Evolutionary conservation across 768 basidiomycete genomes (phyloP).

Genomic region (Mycena epipterygia): DNA sequence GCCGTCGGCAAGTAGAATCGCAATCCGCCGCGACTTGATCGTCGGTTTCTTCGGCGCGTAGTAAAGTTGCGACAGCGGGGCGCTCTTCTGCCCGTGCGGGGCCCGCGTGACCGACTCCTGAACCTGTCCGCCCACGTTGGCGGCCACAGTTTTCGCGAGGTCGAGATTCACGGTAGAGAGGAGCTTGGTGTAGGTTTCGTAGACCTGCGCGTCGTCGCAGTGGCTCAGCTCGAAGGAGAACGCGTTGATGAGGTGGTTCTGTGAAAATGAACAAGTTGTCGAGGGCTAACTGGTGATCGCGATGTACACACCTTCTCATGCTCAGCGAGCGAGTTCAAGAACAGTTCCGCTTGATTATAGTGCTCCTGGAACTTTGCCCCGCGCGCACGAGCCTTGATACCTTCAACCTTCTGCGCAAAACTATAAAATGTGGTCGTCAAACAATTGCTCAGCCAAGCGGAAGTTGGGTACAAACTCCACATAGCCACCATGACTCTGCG

Average conservation of each 20-base stretch:
- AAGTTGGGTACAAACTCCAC: background rate
- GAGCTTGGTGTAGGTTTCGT: constrained; percentile 73
- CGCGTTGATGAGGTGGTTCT: constrained; percentile 71
- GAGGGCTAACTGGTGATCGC: no score
- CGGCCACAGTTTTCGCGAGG: background rate
- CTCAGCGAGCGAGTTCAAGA: constrained; percentile 83
- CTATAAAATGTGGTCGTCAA: no score
- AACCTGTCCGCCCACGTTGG: background rate
- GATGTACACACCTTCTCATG: constrained; percentile 66
- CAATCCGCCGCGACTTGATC: constrained; percentile 23
- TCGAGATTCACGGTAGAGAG: constrained; percentile 78
- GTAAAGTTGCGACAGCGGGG: constrained; percentile 54
- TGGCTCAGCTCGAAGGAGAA: constrained; percentile 89
- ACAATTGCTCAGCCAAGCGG: no score
- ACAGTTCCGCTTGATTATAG: constrained; percentile 80
- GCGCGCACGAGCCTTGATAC: constrained; percentile 71
- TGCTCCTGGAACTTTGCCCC: constrained; percentile 86
- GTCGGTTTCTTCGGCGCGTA: constrained; percentile 54
- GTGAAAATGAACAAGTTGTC: no score
- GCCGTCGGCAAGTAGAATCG: background rate
- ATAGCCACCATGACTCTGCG: constrained; percentile 39
- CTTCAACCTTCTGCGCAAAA: constrained; percentile 35
- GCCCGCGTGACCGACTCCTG: no score
- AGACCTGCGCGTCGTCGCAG: constrained; percentile 82
- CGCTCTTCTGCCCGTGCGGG: background rate